phyloP scores from a whole-genome alignment of 768 basidiomycete species.

The Imleria badia region DNA sequence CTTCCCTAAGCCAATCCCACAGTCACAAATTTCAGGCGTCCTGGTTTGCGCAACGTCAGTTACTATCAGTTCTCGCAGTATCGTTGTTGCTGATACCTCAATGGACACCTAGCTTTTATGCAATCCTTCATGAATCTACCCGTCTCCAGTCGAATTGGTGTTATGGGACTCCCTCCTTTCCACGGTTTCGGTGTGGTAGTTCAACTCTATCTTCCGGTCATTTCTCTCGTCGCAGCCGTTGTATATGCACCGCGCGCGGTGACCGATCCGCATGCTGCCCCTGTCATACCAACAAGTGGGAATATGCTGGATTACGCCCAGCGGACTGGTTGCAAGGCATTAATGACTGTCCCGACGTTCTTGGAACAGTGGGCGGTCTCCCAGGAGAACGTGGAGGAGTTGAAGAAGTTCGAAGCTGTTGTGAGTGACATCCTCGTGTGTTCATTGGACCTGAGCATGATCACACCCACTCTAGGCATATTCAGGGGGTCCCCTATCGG shows the following conservation, averaged over 20 bases:
- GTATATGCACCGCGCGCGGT: constrained; percentile 34
- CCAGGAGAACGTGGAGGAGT: constrained; percentile 10
- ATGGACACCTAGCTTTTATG: neutral
- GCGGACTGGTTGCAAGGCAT: constrained; percentile 2
- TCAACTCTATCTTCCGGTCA: constrained; percentile 35
- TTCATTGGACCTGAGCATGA: neutral
- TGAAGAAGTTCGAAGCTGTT: constrained; percentile 19
- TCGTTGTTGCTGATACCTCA: neutral
- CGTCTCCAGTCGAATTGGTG: constrained; percentile 21
- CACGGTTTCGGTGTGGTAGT: constrained; percentile 35
- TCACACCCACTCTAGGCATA: constrained; percentile 2
- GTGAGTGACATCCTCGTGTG: constrained; percentile 8
- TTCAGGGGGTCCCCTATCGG: constrained; percentile 14
- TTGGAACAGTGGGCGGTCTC: constrained; percentile 15
- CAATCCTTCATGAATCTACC: neutral
- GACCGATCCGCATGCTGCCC: constrained; percentile 1
- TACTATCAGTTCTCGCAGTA: neutral
- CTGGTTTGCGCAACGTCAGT: constrained; percentile 34
- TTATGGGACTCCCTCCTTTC: constrained; percentile 40
- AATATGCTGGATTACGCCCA: constrained; percentile 17
- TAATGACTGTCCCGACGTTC: constrained; percentile 22
- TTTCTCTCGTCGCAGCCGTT: constrained; percentile 20
- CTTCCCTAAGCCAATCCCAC: constrained; percentile 42
- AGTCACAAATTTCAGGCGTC: constrained; percentile 31
- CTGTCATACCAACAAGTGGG: constrained; percentile 21